Percentiles rank a stretch among this genome's conserved stretches.
These are phyloP conservation scores for Blastocystis sp. DNA, from an alignment of 352 stramenopile species.

Conservation along the genomic window DNA sequence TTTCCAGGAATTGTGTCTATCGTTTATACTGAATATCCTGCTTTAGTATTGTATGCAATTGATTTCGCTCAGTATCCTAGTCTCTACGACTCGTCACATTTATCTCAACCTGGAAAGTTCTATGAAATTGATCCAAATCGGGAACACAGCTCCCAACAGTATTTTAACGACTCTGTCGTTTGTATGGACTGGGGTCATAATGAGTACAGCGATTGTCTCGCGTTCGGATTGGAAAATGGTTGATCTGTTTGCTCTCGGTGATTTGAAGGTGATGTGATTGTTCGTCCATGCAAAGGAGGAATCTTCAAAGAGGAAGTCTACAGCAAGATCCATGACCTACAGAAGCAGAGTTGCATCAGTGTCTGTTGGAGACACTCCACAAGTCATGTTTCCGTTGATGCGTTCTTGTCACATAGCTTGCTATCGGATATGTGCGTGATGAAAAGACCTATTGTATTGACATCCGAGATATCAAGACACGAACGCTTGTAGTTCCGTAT, in stretches of 20 bases:
- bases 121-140: slow-evolving; percentile 33
- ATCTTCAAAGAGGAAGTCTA: slow-evolving; percentile 15
- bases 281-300: background rate
- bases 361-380: background rate
- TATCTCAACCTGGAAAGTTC: slow-evolving; percentile 16
- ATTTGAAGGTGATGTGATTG: slow-evolving; percentile 36
- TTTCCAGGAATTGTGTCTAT: slow-evolving; percentile 44
- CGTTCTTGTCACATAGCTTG: background rate
- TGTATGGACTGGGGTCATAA: slow-evolving; percentile 40
- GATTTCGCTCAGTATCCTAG: background rate
- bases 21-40: background rate
- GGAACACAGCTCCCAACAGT: slow-evolving; percentile 24
- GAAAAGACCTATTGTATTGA: slow-evolving; percentile 47
- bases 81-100: slow-evolving; percentile 5
- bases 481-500: slow-evolving; percentile 12
- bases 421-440: background rate
- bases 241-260: background rate
- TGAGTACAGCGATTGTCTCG: background rate
- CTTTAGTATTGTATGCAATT: slow-evolving; percentile 1
- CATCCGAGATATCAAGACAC: slow-evolving; percentile 4
- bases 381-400: background rate
- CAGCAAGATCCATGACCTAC: slow-evolving; percentile 15
- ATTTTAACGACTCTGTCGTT: slow-evolving; percentile 28
- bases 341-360: slow-evolving; percentile 13
- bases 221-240: slow-evolving; percentile 18